Evolutionary conservation across 345 rosid species (phyloP).

Genomic region (Camelina neglecta): DNA sequence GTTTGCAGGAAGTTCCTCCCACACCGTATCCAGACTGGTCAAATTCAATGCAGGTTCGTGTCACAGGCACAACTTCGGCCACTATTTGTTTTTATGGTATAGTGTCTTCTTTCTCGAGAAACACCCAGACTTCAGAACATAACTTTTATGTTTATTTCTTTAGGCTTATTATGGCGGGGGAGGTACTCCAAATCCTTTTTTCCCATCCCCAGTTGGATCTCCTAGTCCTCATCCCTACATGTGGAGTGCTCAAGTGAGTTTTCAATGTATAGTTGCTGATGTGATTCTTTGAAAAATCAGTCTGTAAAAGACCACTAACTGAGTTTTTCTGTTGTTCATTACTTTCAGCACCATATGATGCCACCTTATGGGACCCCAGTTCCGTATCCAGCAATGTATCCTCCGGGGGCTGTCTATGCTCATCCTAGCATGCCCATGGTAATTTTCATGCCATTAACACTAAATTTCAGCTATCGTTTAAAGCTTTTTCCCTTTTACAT

Average conservation of each 20-base stretch:
- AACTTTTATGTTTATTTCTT: constrained; percentile 31
- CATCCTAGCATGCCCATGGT: constrained; percentile 87
- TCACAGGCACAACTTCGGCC: constrained; percentile 11
- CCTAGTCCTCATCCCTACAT: constrained; percentile 88
- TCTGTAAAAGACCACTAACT: background rate
- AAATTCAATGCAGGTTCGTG: constrained; percentile 81
- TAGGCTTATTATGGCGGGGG: constrained; percentile 96
- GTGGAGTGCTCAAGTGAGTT: constrained; percentile 90
- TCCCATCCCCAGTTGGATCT: constrained; percentile 83
- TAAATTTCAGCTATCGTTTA: background rate
- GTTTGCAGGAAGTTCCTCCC: constrained; percentile 67
- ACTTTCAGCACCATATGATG: constrained; percentile 81
- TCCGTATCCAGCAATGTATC: constrained; percentile 91
- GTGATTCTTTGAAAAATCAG: background rate
- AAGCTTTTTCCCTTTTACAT: background rate
- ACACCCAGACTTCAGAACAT: constrained; percentile 16
- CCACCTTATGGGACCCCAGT: constrained; percentile 93
- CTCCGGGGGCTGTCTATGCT: constrained; percentile 88
- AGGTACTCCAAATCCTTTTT: constrained; percentile 81
- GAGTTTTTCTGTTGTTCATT: constrained; percentile 28
- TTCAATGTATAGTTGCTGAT: constrained; percentile 2
- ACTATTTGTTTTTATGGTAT: background rate
- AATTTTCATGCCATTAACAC: constrained; percentile 18
- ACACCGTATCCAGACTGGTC: constrained; percentile 90
- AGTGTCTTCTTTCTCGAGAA: constrained; percentile 22